Conservation (phyloP, 805 yeast species). For the Cyberlindnera subsufficiens region DNA sequence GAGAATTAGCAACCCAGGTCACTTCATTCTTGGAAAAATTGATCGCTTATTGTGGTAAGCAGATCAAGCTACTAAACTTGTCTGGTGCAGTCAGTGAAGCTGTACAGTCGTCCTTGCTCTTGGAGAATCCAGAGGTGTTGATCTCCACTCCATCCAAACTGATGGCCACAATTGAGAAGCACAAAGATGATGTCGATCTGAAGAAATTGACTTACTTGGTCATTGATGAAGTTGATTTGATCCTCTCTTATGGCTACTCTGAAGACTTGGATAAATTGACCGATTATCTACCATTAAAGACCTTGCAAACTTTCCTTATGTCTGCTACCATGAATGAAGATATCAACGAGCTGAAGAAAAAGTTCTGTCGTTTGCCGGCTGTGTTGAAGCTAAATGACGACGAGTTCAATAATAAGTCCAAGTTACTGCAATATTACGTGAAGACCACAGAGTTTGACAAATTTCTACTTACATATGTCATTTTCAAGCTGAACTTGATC, state of each 20-base stretch:
- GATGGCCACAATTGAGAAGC: conserved; percentile 45
- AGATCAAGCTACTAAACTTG: conserved; percentile 59
- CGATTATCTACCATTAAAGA: conserved; percentile 60
- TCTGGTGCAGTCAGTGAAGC: conserved; percentile 57
- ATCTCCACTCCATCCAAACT: conserved; percentile 86
- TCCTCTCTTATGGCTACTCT: conserved; percentile 83
- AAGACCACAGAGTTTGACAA: conserved; percentile 87
- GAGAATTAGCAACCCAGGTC: conserved; percentile 88
- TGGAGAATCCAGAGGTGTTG: conserved; percentile 73
- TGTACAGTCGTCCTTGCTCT: conserved; percentile 63
- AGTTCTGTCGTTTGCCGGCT: conserved; percentile 80
- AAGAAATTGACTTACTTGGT: conserved; percentile 62
- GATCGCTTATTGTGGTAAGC: conserved; percentile 63
- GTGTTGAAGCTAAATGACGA: conserved; percentile 75
- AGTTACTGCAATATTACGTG: conserved; percentile 80
- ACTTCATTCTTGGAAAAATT: conserved; percentile 61
- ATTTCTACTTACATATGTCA: conserved; percentile 83
- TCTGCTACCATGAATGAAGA: conserved; percentile 93
- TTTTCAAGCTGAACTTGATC: conserved; percentile 79
- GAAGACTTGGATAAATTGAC: conserved; percentile 74
- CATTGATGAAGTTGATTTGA: conserved; percentile 92
- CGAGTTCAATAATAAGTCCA: conserved; percentile 43
- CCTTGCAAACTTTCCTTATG: conserved; percentile 87
- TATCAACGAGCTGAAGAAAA: conserved; percentile 64
- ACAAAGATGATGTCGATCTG: conserved; percentile 42